These are phyloP conservation scores for Ophiostoma perfectum DNA, from an alignment of 2,329 filamentous ascomycete genomes.

Conservation along the genomic window DNA sequence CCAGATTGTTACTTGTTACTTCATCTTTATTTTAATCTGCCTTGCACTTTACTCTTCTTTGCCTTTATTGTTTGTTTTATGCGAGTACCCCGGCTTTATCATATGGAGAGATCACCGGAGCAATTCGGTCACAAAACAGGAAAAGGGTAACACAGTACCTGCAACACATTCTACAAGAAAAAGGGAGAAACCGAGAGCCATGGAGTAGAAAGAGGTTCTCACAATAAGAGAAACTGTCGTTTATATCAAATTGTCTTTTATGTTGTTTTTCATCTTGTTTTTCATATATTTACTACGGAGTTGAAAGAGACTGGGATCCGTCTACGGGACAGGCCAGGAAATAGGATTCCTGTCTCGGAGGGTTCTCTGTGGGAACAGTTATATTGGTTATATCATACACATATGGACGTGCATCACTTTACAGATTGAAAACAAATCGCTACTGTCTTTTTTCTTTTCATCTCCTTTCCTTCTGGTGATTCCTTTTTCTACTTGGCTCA, in stretches of 20 bases:
- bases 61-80: background rate
- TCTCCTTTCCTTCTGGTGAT: background rate
- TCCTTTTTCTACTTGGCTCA: background rate
- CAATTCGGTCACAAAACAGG: background rate
- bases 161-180: background rate
- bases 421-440: background rate
- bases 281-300: slow-evolving; percentile 2
- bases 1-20: background rate
- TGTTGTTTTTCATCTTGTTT: slow-evolving; percentile 8
- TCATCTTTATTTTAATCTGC: background rate
- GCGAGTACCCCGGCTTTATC: background rate
- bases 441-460: slow-evolving; percentile 8
- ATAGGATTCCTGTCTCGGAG: background rate
- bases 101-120: slow-evolving; percentile 2
- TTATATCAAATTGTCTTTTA: slow-evolving; percentile 7
- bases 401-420: background rate
- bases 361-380: background rate
- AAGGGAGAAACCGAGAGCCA: background rate
- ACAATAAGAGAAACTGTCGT: background rate
- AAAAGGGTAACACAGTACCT: slow-evolving; percentile 12
- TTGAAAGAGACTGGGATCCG: background rate
- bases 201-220: background rate
- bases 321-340: slow-evolving; percentile 7
- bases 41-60: background rate
- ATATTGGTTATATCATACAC: background rate